These are phyloP conservation scores for Citrus sp. DNA, from an alignment of 345 rosid species.

Conservation along the genomic window DNA sequence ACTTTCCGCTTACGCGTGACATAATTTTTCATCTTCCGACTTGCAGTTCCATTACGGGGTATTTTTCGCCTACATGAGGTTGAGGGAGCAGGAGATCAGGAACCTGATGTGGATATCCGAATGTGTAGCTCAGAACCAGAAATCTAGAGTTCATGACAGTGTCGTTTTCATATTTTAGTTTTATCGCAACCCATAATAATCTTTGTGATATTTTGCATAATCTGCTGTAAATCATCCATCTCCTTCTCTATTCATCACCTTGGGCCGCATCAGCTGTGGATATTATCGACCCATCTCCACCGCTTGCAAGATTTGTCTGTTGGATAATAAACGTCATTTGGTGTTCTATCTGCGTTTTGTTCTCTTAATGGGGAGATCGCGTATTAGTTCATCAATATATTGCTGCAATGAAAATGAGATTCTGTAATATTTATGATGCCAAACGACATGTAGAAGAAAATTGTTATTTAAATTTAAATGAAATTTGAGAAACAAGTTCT, in stretches of 20 bases:
- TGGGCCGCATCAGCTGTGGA: conserved; percentile 13
- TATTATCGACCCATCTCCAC: conserved; percentile 9
- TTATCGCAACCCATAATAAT: neutral
- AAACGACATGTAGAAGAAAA: neutral
- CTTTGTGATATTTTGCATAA: neutral
- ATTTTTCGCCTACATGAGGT: conserved; percentile 93
- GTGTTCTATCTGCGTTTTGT: too few species aligned
- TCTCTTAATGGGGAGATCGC: neutral
- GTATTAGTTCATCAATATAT: neutral
- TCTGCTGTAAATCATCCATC: conserved; percentile 16
- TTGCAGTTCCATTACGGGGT: conserved; percentile 92
- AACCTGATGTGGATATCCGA: conserved; percentile 98
- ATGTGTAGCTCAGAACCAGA: conserved; percentile 98
- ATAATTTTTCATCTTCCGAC: neutral
- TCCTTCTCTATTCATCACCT: neutral
- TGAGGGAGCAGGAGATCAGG: conserved; percentile 98
- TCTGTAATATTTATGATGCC: neutral
- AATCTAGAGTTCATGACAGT: conserved; percentile 96
- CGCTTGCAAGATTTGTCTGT: conserved; percentile 3
- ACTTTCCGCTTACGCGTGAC: neutral
- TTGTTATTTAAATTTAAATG: too few species aligned
- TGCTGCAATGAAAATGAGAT: neutral
- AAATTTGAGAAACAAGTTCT: too few species aligned
- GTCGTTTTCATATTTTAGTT: conserved; percentile 86
- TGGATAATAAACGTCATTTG: conserved; percentile 1